These are phyloP conservation scores for Hymenoscyphus albidus DNA, from an alignment of 2,329 filamentous ascomycete genomes.

Conservation along the genomic window DNA sequence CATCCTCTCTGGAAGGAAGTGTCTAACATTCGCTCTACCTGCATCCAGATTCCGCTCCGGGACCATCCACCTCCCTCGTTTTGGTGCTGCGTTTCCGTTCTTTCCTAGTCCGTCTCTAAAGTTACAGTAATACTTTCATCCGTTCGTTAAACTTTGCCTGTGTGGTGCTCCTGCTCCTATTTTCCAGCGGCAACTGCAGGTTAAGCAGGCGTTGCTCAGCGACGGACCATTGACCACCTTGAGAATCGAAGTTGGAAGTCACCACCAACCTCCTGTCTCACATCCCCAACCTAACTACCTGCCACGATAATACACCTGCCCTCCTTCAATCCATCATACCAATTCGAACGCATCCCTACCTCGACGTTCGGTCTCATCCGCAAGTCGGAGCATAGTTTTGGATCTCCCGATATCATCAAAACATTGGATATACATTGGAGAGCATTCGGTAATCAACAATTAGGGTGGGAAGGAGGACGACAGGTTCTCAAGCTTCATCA, in stretches of 20 bases:
- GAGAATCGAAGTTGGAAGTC: neutral
- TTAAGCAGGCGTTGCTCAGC: constrained; percentile 26
- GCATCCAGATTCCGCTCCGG: neutral
- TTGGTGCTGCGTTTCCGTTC: constrained; percentile 40
- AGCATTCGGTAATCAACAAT: constrained; percentile 18
- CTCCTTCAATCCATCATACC: neutral
- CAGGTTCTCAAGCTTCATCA: constrained; percentile 21
- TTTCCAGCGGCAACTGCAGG: constrained; percentile 11
- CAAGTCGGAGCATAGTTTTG: neutral
- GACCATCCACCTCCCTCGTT: constrained; percentile 53
- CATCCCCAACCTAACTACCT: neutral
- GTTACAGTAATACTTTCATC: constrained; percentile 11
- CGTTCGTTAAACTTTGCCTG: constrained; percentile 12
- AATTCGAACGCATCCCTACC: neutral
- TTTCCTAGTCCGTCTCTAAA: constrained; percentile 24
- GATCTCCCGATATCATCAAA: constrained; percentile 5
- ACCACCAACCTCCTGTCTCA: neutral
- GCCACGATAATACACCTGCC: neutral
- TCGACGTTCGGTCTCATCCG: neutral
- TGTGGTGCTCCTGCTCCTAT: constrained; percentile 10
- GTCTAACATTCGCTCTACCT: neutral
- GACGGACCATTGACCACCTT: constrained; percentile 10
- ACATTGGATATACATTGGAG: constrained; percentile 6
- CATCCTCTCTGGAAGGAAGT: neutral
- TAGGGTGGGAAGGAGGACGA: constrained; percentile 17